These are phyloP conservation scores for Aspergillus tanneri DNA, from an alignment of 2,329 filamentous ascomycete species.

Conservation along the genomic window DNA sequence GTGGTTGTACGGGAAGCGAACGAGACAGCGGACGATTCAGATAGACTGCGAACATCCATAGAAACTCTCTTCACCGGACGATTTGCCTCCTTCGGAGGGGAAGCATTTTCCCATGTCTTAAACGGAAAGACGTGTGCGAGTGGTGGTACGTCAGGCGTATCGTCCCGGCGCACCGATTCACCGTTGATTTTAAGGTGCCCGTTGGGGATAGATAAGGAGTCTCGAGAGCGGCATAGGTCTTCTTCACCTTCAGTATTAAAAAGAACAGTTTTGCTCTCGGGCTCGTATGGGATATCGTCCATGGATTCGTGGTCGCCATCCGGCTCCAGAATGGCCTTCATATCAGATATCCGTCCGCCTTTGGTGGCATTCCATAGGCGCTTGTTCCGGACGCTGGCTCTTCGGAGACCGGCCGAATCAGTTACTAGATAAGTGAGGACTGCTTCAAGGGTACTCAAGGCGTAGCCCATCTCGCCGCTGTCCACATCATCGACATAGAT, in stretches of 20 bases:
- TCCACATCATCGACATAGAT: conserved; percentile 98
- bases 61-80: conserved; percentile 75
- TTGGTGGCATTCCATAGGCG: conserved; percentile 83
- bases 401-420: conserved; percentile 77
- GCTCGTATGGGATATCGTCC: conserved; percentile 42
- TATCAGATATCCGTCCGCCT: conserved; percentile 70
- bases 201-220: conserved; percentile 25
- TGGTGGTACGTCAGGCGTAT: conserved; percentile 31
- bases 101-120: conserved; percentile 58
- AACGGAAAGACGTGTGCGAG: conserved; percentile 91
- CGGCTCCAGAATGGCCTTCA: conserved; percentile 78
- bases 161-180: conserved; percentile 17
- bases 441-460: conserved; percentile 91
- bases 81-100: conserved; percentile 42
- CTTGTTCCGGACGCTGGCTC: conserved; percentile 81
- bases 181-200: conserved; percentile 20
- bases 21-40: conserved; percentile 79
- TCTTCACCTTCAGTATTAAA: conserved; percentile 40
- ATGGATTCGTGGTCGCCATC: conserved; percentile 48
- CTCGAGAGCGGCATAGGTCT: conserved; percentile 23
- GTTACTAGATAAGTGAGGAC: conserved; percentile 83
- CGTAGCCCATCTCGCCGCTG: conserved; percentile 92
- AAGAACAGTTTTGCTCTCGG: conserved; percentile 28
- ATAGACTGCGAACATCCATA: conserved; percentile 86
- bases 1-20: conserved; percentile 78